Evolutionary conservation across 192 early-diverging fungal genomes (phyloP).

Genomic region (Paraglomus brasilianum): DNA sequence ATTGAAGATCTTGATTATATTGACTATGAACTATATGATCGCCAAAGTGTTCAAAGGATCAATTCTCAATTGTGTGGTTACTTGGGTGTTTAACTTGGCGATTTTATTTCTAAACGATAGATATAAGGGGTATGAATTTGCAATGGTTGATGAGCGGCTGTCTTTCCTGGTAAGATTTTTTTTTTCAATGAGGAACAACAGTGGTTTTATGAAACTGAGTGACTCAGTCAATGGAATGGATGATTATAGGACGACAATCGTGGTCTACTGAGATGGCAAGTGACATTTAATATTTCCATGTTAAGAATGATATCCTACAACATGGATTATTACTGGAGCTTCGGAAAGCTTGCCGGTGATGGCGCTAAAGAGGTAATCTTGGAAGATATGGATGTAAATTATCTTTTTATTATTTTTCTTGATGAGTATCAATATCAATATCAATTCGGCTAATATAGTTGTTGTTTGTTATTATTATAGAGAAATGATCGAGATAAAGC

Average conservation of each 20-base stretch:
- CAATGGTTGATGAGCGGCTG: conserved; percentile 44
- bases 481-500: conserved; percentile 40
- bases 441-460: neutral
- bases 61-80: conserved; percentile 57
- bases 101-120: conserved; percentile 80
- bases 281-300: conserved; percentile 88
- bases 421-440: neutral
- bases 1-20: conserved; percentile 71
- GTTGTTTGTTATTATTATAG: conserved; percentile 29
- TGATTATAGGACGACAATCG: conserved; percentile 56
- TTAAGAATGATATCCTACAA: conserved; percentile 89
- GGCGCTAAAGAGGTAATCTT: conserved; percentile 32
- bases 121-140: conserved; percentile 74
- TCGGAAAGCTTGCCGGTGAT: conserved; percentile 11
- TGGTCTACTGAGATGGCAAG: conserved; percentile 84
- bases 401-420: neutral
- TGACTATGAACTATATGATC: conserved; percentile 65
- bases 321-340: conserved; percentile 90
- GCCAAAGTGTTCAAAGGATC: conserved; percentile 52
- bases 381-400: conserved; percentile 18
- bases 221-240: too few species aligned
- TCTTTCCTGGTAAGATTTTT: conserved; percentile 59
- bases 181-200: too few species aligned
- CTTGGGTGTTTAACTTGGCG: conserved; percentile 81
- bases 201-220: too few species aligned